A percentile compares a stretch with the other conserved stretches of the same genome.
Evolutionary conservation across 2,329 filamentous ascomycete genomes (phyloP).

Genomic region (Pseudocercospora fuligena): DNA sequence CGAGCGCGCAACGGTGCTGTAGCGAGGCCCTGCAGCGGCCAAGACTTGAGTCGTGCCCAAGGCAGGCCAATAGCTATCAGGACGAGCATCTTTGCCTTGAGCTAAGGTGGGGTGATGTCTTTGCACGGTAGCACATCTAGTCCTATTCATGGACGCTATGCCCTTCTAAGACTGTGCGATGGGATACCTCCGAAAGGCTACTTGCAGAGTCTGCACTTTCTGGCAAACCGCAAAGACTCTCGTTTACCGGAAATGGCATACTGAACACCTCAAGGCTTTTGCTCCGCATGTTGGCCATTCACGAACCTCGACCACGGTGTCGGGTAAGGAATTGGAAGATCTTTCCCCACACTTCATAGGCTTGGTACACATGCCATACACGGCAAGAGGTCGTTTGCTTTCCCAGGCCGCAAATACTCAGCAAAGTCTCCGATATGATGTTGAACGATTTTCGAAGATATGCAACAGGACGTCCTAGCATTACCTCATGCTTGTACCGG

Average conservation of each 20-base stretch:
- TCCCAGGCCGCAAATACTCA: too few species aligned
- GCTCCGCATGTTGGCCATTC: too few species aligned
- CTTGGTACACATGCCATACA: too few species aligned
- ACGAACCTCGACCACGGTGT: too few species aligned
- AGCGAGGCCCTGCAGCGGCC: not conserved
- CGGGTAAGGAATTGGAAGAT: too few species aligned
- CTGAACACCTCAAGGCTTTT: too few species aligned
- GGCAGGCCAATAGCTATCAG: slow-evolving; percentile 2
- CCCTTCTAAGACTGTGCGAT: not conserved
- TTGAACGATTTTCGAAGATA: too few species aligned
- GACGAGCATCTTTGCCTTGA: slow-evolving; percentile 14
- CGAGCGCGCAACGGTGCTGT: not conserved
- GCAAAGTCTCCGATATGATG: too few species aligned
- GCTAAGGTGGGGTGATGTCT: slow-evolving; percentile 5
- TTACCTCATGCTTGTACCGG: too few species aligned
- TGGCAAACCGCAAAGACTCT: not conserved
- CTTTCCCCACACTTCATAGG: too few species aligned
- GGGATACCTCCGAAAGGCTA: not conserved
- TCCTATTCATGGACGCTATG: slow-evolving; percentile 1
- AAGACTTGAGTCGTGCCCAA: not conserved
- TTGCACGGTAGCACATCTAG: not conserved
- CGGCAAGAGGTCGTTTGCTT: too few species aligned
- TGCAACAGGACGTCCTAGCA: too few species aligned
- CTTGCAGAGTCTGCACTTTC: not conserved
- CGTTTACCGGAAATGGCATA: not conserved